Evolutionary conservation across 2,329 filamentous ascomycete species (phyloP), one percentile per base, ranked within the genome.

Genomic region (Paraphoma chrysanthemicola): DNA sequence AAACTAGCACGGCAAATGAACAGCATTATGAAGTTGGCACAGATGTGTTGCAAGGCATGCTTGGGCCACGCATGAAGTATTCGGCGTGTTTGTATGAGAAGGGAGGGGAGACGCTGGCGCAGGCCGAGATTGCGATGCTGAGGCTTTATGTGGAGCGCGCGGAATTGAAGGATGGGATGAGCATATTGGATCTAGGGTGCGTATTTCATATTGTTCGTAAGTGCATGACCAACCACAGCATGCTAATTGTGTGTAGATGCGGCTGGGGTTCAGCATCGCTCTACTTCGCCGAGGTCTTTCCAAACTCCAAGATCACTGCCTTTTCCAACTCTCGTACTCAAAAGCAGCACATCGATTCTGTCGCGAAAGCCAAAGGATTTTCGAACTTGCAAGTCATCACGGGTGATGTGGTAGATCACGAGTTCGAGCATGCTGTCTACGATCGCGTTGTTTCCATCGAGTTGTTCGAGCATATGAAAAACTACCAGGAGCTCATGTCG

Each of bases 381-480:
- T 80, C 64, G 2, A 91, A 91, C 60, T 72, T 91, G 11, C 80
- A 74, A 0, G 85, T 90, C 57, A 83, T 90, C 57, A 90, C 88
- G 0, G 88, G 88, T 18, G 83, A 91, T 65, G 84, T 90, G 1
- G 86, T 87, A 14, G 83, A 86, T 55, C 86, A 89, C 66, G 85
- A 89, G 65, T 90, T 91, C 66, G 78, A 84, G 56, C 71, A 78
- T 9, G 78, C 79, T 28, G 78, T 71, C 5, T 91, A 86, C 64
- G 89, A 91, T 70, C 82, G 88, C 11, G 86, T 90, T 1, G 79
- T 91, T 14, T 88, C 85, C 7, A 88, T 91, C 59, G 89, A 90
- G 81, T 80, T 91, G 11, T 90, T 91, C 68, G 88, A 91, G 72
- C 89, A 91, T 74, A 90, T 91, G 88, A 91, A 91, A 73, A 91